Percentiles rank a stretch among this genome's conserved stretches.
Conservation (phyloP, 495 filamentous ascomycete genomes). For the Neurospora sublineolata region DNA sequence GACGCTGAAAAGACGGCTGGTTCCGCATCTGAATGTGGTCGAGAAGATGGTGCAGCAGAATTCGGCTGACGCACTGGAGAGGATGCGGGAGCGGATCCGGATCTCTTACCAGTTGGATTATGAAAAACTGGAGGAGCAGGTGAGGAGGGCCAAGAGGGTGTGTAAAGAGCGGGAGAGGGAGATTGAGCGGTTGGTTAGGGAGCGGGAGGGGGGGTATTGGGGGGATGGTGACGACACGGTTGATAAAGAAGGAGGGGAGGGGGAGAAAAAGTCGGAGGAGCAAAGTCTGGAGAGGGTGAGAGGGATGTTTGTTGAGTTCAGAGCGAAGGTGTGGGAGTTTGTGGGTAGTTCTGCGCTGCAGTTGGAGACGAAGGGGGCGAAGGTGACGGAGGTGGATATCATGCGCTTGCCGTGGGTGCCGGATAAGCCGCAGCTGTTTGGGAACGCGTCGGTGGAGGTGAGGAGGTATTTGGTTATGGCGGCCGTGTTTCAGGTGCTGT, state of each 20-base stretch:
- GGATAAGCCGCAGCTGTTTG: background rate
- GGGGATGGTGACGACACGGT: background rate
- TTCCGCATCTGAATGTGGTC: background rate
- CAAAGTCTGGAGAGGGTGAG: background rate
- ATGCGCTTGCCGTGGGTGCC: background rate
- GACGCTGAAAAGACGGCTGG: background rate
- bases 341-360: background rate
- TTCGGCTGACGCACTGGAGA: background rate
- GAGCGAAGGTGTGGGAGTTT: background rate
- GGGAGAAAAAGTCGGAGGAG: background rate
- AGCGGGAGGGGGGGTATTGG: background rate
- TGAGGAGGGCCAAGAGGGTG: background rate
- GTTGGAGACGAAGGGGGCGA: background rate
- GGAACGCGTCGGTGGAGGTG: background rate
- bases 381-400: background rate
- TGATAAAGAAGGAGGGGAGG: too few species aligned
- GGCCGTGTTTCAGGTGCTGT: constrained; percentile 8
- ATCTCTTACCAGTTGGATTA: background rate
- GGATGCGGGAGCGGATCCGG: background rate
- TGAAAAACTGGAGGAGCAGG: background rate
- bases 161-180: background rate
- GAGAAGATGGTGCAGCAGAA: background rate
- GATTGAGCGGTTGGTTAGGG: background rate
- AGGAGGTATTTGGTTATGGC: constrained; percentile 5
- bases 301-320: background rate